Evolutionary conservation across 2,329 filamentous ascomycete genomes (phyloP), one percentile per base, ranked within the genome.

Genomic region (Salinomyces thailandicus): DNA sequence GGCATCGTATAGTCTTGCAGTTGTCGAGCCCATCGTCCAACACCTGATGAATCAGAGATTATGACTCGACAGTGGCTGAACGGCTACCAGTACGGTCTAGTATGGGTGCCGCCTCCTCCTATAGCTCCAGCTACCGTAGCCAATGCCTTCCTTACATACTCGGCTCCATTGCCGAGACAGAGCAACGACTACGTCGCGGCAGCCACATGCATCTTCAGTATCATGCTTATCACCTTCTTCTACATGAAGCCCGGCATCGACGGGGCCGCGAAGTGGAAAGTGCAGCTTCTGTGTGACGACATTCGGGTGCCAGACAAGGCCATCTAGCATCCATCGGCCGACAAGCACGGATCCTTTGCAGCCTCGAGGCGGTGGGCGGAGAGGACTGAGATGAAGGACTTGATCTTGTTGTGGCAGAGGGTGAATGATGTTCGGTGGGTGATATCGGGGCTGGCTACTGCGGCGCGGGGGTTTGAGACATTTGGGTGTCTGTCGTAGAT

Each of bases 171-270:
- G 7, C 5, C 28, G 3, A 11, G 15, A 7, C 31, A 42, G 19
- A 35, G 39, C 13, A 33, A 42, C 15, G 30, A 53, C 7, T 61
- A 61, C 31, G 20, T 51, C 13, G 36, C 31, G 6, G 49, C 47
- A 4, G 38, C 46, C 5, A 42, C 52, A 1, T 44, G 47, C 9
- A 43, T 58, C 18, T 48, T 50, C 33, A 56, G 47, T 38, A 58
- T 62, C n/a, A 42, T 58, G 13, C 58, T 58, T 0, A 57, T 60
- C 18, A 62, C 59, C 1, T 53, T 59, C 32, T 45, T 60, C 18
- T 57, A 57, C 39, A 62, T 62, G 51, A 60, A 62, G 43, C 58
- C 58, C 4, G 52, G 50, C 2, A 52, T 62, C 29, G 62, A 63
- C 31, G 59, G 59, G 4, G 57, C 59, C 1, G 50, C 42, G 12